A percentile compares a stretch with the other conserved stretches of the same genome.
Evolutionary conservation across 306 rosid species (phyloP).

Genomic region (Lathyrus tuberosus): DNA sequence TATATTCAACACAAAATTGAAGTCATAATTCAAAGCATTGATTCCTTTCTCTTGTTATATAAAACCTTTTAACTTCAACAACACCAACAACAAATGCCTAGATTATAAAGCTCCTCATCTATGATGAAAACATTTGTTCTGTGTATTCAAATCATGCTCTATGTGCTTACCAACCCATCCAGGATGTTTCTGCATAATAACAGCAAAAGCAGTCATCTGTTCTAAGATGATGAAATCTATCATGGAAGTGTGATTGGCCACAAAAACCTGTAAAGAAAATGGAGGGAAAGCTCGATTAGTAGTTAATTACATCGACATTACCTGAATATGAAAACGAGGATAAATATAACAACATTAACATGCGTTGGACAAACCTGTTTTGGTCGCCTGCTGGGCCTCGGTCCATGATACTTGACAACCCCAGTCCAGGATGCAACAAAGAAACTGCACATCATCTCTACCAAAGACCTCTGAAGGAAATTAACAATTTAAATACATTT

Average conservation of each 20-base stretch:
- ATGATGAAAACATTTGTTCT: not conserved
- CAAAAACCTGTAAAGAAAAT: slow-evolving; percentile 75
- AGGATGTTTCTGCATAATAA: slow-evolving; percentile 96
- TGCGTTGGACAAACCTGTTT: slow-evolving; percentile 61
- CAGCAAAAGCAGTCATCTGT: slow-evolving; percentile 99
- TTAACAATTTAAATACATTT: slow-evolving; percentile 3
- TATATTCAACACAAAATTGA: no score
- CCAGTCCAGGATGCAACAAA: slow-evolving; percentile 99
- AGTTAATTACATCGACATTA: slow-evolving; percentile 25
- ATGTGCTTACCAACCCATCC: slow-evolving; percentile 97
- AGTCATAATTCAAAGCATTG: not conserved
- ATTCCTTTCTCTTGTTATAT: not conserved
- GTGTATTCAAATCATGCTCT: slow-evolving; percentile 4
- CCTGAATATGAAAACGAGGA: slow-evolving; percentile 13
- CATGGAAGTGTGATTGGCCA: slow-evolving; percentile 97
- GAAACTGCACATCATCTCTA: slow-evolving; percentile 95
- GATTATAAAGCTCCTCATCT: slow-evolving; percentile 14
- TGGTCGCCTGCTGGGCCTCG: slow-evolving; percentile 90
- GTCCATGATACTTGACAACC: slow-evolving; percentile 96
- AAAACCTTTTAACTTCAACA: not conserved
- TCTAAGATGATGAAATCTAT: slow-evolving; percentile 94
- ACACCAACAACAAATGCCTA: not conserved
- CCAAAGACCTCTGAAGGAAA: slow-evolving; percentile 76
- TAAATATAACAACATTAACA: slow-evolving; percentile 18
- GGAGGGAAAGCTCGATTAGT: slow-evolving; percentile 30